A percentile compares a stretch with the other conserved stretches of the same genome.
Conservation (phyloP, 306 rosid genomes). For the Vigna mungo region DNA sequence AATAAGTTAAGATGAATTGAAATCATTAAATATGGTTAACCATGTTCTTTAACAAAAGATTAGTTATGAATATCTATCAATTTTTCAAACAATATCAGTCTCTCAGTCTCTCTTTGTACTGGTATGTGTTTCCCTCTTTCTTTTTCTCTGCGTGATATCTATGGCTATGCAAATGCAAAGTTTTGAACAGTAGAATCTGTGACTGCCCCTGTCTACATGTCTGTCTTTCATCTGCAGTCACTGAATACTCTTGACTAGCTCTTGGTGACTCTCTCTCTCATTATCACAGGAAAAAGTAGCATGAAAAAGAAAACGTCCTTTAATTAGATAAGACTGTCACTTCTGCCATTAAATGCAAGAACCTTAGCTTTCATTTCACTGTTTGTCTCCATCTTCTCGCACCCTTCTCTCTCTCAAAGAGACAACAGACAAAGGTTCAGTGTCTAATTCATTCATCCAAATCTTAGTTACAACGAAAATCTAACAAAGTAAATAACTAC, state of each 20-base stretch:
- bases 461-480: conserved; percentile 42
- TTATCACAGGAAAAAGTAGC: conserved; percentile 33
- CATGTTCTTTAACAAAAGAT: too few relatives aligned
- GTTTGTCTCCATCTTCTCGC: conserved; percentile 72
- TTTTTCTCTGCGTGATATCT: conserved; percentile 43
- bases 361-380: conserved; percentile 71
- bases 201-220: conserved; percentile 76
- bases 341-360: conserved; percentile 62
- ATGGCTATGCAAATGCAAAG: conserved; percentile 50
- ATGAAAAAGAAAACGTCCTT: conserved; percentile 44
- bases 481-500: conserved; percentile 25
- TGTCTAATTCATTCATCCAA: conserved; percentile 39
- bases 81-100: too few relatives aligned
- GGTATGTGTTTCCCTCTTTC: conserved; percentile 30
- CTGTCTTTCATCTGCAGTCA: conserved; percentile 67
- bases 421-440: conserved; percentile 41
- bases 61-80: too few relatives aligned
- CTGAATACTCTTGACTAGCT: conserved; percentile 72
- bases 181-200: conserved; percentile 75
- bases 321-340: conserved; percentile 63
- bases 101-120: background rate
- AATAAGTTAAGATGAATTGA: too few relatives aligned
- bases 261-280: conserved; percentile 34
- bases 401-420: conserved; percentile 35
- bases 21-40: too few relatives aligned